Conservation (phyloP, 169 alveolate genomes). For the Plasmodium gonderi region DNA sequence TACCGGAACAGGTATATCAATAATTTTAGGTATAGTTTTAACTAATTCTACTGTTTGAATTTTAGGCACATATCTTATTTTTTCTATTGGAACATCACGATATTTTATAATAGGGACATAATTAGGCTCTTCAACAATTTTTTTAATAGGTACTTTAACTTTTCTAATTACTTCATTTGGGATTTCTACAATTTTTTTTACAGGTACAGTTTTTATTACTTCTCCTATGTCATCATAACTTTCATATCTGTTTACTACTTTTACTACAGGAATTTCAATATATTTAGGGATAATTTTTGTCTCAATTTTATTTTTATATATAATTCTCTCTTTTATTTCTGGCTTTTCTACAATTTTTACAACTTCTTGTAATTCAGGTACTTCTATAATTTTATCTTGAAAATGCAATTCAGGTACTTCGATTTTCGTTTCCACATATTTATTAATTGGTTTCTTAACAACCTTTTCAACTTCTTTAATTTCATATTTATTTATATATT, state of each 20-base stretch:
- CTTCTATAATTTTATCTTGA: conserved; percentile 83
- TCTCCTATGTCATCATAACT: conserved; percentile 86
- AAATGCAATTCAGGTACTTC: conserved; percentile 85
- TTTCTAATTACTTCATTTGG: conserved; percentile 83
- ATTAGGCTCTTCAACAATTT: conserved; percentile 82
- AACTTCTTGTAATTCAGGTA: conserved; percentile 85
- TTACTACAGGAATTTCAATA: conserved; percentile 84
- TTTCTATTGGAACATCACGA: conserved; percentile 86
- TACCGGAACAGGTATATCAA: conserved; percentile 85
- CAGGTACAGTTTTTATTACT: conserved; percentile 81
- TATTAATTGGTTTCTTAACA: conserved; percentile 83
- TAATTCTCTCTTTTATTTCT: conserved; percentile 81
- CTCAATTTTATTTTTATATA: conserved; percentile 82
- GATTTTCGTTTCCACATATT: conserved; percentile 82
- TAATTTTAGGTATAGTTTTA: conserved; percentile 80
- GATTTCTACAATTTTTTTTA: conserved; percentile 82
- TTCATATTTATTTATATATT: conserved; percentile 81
- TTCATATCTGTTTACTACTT: conserved; percentile 81
- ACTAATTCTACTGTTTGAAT: conserved; percentile 81
- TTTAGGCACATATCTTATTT: conserved; percentile 83
- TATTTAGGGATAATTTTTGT: conserved; percentile 84
- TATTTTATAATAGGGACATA: conserved; percentile 82
- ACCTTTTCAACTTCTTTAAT: conserved; percentile 83
- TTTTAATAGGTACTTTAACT: conserved; percentile 82
- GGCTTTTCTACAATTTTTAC: conserved; percentile 80